These are phyloP conservation scores for Lyophyllum shimeji DNA, from an alignment of 768 basidiomycete species.

Conservation along the genomic window DNA sequence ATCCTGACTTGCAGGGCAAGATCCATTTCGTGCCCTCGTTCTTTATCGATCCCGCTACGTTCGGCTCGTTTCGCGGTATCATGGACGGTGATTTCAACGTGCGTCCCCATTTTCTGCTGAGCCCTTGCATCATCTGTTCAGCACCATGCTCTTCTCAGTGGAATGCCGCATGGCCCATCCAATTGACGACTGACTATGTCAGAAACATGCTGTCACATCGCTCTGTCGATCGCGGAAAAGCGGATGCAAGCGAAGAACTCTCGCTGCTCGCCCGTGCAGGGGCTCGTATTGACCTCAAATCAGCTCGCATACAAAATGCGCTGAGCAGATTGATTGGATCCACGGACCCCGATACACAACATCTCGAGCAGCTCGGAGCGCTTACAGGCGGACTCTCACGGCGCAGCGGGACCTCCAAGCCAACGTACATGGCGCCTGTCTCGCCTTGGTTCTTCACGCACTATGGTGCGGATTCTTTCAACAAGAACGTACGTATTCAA, in stretches of 20 bases:
- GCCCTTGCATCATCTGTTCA: slow-evolving; percentile 9
- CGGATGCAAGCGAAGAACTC: not conserved
- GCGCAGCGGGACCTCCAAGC: slow-evolving; percentile 28
- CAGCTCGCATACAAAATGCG: slow-evolving; percentile 7
- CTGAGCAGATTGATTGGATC: slow-evolving; percentile 29
- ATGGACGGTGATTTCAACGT: slow-evolving; percentile 66
- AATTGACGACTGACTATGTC: slow-evolving; percentile 49
- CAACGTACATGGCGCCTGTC: slow-evolving; percentile 50
- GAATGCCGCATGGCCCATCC: slow-evolving; percentile 79
- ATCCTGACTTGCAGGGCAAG: slow-evolving; percentile 43
- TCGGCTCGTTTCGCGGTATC: slow-evolving; percentile 43
- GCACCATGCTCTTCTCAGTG: slow-evolving; percentile 58
- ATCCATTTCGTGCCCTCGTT: slow-evolving; percentile 72
- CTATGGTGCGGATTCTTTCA: slow-evolving; percentile 61
- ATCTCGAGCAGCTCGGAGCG: slow-evolving; percentile 43
- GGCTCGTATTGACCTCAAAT: slow-evolving; percentile 2
- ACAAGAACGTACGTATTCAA: slow-evolving; percentile 61
- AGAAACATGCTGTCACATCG: slow-evolving; percentile 2
- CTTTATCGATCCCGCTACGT: slow-evolving; percentile 55
- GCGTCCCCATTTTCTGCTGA: slow-evolving; percentile 18
- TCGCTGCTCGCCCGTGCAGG: slow-evolving; percentile 14
- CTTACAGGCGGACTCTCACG: slow-evolving; percentile 23
- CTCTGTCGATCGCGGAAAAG: not conserved
- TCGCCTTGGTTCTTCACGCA: slow-evolving; percentile 84
- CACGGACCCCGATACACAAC: slow-evolving; percentile 52